Evolutionary conservation across 495 filamentous ascomycete genomes (phyloP).

Genomic region (Penicillium antarcticum): DNA sequence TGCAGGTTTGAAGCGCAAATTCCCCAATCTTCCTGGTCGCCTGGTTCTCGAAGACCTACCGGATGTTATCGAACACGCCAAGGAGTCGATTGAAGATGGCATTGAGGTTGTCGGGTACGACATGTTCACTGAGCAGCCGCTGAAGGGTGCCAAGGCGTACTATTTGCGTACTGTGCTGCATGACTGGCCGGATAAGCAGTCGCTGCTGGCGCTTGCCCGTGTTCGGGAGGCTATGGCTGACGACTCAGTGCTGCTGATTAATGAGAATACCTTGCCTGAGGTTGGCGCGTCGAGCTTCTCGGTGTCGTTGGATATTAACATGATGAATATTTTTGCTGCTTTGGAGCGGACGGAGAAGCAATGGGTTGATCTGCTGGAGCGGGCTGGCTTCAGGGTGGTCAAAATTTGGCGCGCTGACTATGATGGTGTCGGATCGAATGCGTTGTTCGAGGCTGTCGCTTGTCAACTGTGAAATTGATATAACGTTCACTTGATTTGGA

Average conservation of each 20-base stretch:
- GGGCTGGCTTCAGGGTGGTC: constrained; percentile 56
- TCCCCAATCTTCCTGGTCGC: too few relatives aligned
- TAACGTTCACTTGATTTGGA: too few relatives aligned
- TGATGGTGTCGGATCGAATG: background rate
- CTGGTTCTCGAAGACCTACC: too few relatives aligned
- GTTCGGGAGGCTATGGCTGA: constrained; percentile 39
- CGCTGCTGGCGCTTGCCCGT: constrained; percentile 31
- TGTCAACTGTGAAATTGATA: too few relatives aligned
- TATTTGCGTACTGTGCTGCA: constrained; percentile 41
- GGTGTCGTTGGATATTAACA: constrained; percentile 36
- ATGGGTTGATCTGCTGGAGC: constrained; percentile 26
- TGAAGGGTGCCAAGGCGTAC: constrained; percentile 31
- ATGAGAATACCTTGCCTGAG: constrained; percentile 44
- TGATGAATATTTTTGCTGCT: constrained; percentile 32
- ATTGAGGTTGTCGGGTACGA: constrained; percentile 39
- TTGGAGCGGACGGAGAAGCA: constrained; percentile 29
- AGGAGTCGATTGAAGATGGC: too few relatives aligned
- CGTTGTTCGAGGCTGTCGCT: constrained; percentile 1
- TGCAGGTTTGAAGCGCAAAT: too few relatives aligned
- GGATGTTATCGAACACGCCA: too few relatives aligned
- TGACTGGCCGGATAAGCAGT: constrained; percentile 44
- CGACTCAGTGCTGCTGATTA: constrained; percentile 29
- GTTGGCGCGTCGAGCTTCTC: constrained; percentile 25
- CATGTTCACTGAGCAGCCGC: constrained; percentile 47
- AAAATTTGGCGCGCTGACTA: constrained; percentile 17